These are phyloP conservation scores for Histomonas meleagridis DNA, from an alignment of 208 protist species.

Conservation along the genomic window DNA sequence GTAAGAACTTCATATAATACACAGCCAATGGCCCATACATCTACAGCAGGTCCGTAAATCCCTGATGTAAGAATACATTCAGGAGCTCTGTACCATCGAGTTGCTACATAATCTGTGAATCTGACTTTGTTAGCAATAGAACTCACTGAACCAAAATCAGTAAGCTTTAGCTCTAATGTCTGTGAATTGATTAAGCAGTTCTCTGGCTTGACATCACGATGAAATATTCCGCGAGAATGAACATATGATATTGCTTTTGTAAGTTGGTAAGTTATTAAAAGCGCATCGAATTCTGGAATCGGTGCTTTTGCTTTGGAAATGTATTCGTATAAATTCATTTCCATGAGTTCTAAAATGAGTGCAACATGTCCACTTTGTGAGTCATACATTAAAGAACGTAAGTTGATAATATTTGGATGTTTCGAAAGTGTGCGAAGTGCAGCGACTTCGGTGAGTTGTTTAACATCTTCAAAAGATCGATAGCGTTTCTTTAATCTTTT, in stretches of 20 bases:
- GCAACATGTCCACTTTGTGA: neutral
- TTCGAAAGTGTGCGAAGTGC: neutral
- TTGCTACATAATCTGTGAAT: conserved; percentile 30
- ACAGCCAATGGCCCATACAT: conserved; percentile 48
- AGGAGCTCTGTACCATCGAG: conserved; percentile 11
- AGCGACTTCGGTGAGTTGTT: neutral
- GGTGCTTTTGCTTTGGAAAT: neutral
- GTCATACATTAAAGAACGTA: neutral
- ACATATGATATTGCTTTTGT: neutral
- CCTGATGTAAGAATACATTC: neutral
- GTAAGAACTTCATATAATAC: conserved; percentile 44
- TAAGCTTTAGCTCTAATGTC: neutral
- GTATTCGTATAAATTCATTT: conserved; percentile 1
- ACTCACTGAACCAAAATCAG: neutral
- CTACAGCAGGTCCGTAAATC: conserved; percentile 20
- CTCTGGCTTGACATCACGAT: conserved; percentile 15
- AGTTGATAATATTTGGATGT: neutral
- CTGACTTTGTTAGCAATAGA: neutral
- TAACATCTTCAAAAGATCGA: neutral
- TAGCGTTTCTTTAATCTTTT: conserved; percentile 14
- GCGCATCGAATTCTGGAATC: neutral
- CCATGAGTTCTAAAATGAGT: neutral
- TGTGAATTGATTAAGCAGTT: neutral
- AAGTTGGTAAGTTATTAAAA: neutral
- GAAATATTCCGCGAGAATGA: neutral